Evolutionary conservation across 495 filamentous ascomycete genomes (phyloP).

Genomic region (Aspergillus sclerotioniger): DNA sequence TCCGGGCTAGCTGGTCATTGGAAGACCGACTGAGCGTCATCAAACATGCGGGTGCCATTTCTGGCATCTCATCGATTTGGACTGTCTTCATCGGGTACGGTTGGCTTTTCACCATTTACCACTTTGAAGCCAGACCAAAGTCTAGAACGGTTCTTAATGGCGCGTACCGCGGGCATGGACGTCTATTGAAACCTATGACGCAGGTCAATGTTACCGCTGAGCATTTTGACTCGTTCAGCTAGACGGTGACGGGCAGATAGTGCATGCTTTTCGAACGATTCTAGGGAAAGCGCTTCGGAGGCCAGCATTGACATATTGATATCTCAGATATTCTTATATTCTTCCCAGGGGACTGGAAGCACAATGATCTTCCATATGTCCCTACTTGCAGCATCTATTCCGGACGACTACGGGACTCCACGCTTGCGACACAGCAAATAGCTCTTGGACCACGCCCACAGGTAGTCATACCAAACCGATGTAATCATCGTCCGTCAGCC

Average conservation of each 20-base stretch:
- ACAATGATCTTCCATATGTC: neutral
- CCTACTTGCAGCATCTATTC: neutral
- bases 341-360: neutral
- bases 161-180: neutral
- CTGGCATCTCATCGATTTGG: neutral
- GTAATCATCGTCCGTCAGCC: neutral
- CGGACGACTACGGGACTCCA: neutral
- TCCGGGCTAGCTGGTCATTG: constrained; percentile 73
- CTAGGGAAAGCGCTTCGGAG: neutral
- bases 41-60: neutral
- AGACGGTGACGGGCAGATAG: neutral
- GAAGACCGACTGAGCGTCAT: constrained; percentile 77
- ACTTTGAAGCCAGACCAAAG: neutral
- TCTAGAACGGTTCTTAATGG: neutral
- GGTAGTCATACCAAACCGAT: neutral
- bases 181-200: neutral
- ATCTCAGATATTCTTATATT: neutral
- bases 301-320: neutral
- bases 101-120: neutral
- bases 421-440: neutral
- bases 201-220: neutral
- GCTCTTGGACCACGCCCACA: neutral
- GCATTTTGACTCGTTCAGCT: neutral
- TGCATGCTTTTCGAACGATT: neutral
- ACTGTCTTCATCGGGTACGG: neutral